phyloP scores from a whole-genome alignment of 1,139 yeast genomes.

The Candida tetrigidarum region DNA sequence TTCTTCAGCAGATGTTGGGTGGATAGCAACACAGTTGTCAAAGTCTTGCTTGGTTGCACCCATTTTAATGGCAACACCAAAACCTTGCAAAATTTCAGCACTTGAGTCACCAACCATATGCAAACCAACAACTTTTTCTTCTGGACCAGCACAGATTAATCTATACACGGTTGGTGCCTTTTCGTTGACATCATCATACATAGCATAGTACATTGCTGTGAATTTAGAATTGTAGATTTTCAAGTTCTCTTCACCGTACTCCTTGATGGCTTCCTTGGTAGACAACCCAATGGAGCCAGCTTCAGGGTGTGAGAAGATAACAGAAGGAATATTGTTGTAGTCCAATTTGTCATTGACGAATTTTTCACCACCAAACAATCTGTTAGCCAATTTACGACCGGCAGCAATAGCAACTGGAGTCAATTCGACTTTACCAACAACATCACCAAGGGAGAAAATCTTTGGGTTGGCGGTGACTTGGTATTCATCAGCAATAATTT shows the following conservation, averaged over 20 bases:
- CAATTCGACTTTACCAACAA: constrained; percentile 86
- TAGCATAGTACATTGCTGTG: constrained; percentile 92
- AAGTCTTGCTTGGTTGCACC: constrained; percentile 98
- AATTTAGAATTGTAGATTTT: constrained; percentile 84
- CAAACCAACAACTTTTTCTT: constrained; percentile 94
- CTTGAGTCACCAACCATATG: constrained; percentile 91
- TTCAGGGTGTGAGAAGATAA: constrained; percentile 95
- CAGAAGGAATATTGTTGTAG: constrained; percentile 86
- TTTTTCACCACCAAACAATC: constrained; percentile 81
- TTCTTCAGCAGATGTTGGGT: constrained; percentile 98
- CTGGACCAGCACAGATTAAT: constrained; percentile 73
- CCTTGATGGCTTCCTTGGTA: constrained; percentile 72
- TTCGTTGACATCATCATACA: constrained; percentile 63
- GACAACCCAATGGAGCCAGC: constrained; percentile 92
- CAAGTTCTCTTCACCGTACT: constrained; percentile 81
- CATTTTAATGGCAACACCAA: constrained; percentile 97
- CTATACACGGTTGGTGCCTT: constrained; percentile 91
- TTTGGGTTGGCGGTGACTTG: constrained; percentile 78
- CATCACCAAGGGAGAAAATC: constrained; percentile 91
- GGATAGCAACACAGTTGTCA: constrained; percentile 96
- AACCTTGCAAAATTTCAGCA: constrained; percentile 95
- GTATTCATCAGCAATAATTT: constrained; percentile 80
- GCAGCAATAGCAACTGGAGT: constrained; percentile 99
- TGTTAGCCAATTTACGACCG: constrained; percentile 89
- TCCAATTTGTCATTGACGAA: constrained; percentile 78